Base-by-base conservation (phyloP, 371 early-diverging fungal species). In the Mortierella sp. region DNA sequence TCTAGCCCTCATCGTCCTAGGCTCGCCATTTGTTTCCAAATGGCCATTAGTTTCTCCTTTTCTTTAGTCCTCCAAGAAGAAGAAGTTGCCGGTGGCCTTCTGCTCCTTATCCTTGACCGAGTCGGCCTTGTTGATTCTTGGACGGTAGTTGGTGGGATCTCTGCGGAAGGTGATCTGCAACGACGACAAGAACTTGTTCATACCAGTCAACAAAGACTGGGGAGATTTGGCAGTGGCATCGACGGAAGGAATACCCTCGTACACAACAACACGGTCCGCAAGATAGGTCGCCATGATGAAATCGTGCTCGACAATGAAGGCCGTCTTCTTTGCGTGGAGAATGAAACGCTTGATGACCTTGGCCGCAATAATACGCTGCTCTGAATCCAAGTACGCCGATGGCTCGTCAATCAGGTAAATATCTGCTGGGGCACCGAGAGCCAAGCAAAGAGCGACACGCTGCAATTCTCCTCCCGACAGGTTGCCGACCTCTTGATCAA, bases 281-380 rank as follows among this genome's bases (percentile, higher is more conserved):
- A 99, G 87, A 83, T 99, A 99, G n/a, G 99, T 99, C n/a, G 98
- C 99, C 97, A 99, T 99, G 83, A 99, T 99, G 86, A 99, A 98
- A 88, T 99, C 99, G 93, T 99, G 99, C 92, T 99, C 99, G 62
- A 99, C 99, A 66, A 99, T 91, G 87, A 99, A 99, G 43, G 99
- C 99, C 26, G 98, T 97, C 90, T 97, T 97, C 85, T 98, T 97
- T 71, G 95, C 91, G 86, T 97, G 96, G 73, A 99, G 89, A 70
- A 99, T 98, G 90, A 97, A 99, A 62, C 97, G 77, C 88, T 99
- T 99, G 85, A 99, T 99, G 71, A 99, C 98, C 90, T 99, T 99
- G 72, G 98, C 96, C 37, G 99, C 97, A 75, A 97, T 94, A 83
- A 99, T 98, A 93, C 99, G 96, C 86, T 99, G 99, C 84, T 99